Percentiles rank a stretch among this genome's conserved stretches.
phyloP scores from a whole-genome alignment of 768 basidiomycete species.

The Collybiopsis confluens region DNA sequence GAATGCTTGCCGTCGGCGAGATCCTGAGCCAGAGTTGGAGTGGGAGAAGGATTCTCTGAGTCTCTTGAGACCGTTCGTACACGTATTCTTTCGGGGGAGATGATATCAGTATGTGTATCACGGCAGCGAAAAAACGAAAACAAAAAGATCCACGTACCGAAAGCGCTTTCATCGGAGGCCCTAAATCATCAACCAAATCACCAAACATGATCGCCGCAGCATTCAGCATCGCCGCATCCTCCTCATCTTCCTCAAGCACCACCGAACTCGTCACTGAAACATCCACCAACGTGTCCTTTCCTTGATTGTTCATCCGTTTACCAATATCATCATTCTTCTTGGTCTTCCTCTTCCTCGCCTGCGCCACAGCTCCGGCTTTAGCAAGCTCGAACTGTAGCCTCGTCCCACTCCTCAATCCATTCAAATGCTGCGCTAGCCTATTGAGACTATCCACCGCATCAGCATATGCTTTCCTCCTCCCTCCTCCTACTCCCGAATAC shows the following conservation, averaged over 20 bases:
- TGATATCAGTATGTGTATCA: too few relatives aligned
- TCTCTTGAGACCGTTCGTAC: constrained; percentile 54
- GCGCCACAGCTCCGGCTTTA: constrained; percentile 41
- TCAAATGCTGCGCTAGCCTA: constrained; percentile 89
- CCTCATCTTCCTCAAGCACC: constrained; percentile 26
- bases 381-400: constrained; percentile 80
- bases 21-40: constrained; percentile 28
- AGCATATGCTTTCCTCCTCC: constrained; percentile 62
- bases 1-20: constrained; percentile 22
- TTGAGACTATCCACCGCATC: constrained; percentile 86
- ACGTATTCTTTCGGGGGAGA: too few relatives aligned
- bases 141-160: constrained; percentile 63
- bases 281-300: neutral
- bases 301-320: too few relatives aligned
- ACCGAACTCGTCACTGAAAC: neutral
- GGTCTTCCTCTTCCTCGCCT: constrained; percentile 15
- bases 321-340: too few relatives aligned
- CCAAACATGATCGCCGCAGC: constrained; percentile 75
- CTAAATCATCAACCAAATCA: constrained; percentile 74
- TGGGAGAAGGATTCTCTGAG: constrained; percentile 63
- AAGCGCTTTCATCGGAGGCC: constrained; percentile 69
- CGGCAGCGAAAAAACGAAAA: too few relatives aligned
- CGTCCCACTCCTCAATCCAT: constrained; percentile 81
- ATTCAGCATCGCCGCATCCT: constrained; percentile 40
- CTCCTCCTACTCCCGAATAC: constrained; percentile 15